Percentiles rank a stretch among this genome's conserved stretches.
These are phyloP conservation scores for Zygosaccharomyces kombuchaensis DNA, from an alignment of 805 yeast species.

Conservation along the genomic window DNA sequence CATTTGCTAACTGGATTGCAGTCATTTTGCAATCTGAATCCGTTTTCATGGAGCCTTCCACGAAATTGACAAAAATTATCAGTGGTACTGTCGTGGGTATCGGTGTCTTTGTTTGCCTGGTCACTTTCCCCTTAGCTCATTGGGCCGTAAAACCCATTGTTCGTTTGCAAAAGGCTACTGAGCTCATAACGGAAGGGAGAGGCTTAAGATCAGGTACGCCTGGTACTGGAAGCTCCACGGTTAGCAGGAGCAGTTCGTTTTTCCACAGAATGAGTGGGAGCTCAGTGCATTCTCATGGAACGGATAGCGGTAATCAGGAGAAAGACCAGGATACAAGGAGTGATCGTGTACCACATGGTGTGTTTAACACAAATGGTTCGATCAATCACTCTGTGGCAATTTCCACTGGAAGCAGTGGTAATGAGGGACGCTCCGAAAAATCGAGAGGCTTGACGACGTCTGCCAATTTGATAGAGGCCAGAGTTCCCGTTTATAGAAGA, in stretches of 20 bases:
- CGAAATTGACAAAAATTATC: conserved; percentile 59
- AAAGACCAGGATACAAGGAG: conserved; percentile 8
- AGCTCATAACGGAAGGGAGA: conserved; percentile 43
- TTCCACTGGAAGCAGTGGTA: conserved; percentile 10
- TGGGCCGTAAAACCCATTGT: conserved; percentile 82
- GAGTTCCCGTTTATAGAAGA: conserved; percentile 46
- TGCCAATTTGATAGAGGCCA: conserved; percentile 36
- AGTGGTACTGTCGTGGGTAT: conserved; percentile 75
- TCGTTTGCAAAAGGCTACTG: conserved; percentile 76
- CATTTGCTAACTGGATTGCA: conserved; percentile 62
- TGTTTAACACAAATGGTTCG: conserved; percentile 12
- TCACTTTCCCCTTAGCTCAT: conserved; percentile 81
- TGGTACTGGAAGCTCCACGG: conserved; percentile 15
- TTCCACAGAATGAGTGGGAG: conserved; percentile 10
- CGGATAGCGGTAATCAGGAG: conserved; percentile 7
- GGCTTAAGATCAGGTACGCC: conserved; percentile 34
- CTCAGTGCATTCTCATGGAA: conserved; percentile 9
- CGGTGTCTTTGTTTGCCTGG: conserved; percentile 64
- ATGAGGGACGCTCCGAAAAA: conserved; percentile 16
- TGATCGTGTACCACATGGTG: background rate
- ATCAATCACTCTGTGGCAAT: conserved; percentile 10
- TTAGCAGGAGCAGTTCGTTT: conserved; percentile 24
- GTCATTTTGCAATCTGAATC: conserved; percentile 59
- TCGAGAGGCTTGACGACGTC: conserved; percentile 29
- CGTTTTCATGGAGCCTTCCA: conserved; percentile 59